Percentiles rank a stretch among this genome's conserved stretches.
These are phyloP conservation scores for Dissophora ornata DNA, from an alignment of 192 early-diverging fungal species.

Conservation along the genomic window DNA sequence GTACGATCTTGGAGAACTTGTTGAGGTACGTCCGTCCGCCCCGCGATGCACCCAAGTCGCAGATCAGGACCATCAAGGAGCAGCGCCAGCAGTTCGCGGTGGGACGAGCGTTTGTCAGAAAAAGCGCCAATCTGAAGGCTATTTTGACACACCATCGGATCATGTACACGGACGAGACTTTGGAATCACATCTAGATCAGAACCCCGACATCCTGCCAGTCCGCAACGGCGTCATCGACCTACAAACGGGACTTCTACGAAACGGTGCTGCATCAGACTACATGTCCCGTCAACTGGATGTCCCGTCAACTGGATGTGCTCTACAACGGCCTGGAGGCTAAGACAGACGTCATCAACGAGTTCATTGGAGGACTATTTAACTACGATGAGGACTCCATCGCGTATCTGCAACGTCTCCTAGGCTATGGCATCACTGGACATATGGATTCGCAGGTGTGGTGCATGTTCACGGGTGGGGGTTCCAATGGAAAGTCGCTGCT, in stretches of 20 bases:
- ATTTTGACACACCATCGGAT: constrained; percentile 2
- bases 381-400: background rate
- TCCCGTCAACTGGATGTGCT: constrained; percentile 7
- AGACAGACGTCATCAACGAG: background rate
- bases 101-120: background rate
- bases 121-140: background rate
- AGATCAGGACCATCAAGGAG: background rate
- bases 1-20: background rate
- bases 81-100: background rate
- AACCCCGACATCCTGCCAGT: constrained; percentile 4
- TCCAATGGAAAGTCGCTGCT: constrained; percentile 12
- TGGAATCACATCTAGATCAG: constrained; percentile 8
- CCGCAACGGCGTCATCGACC: constrained; percentile 4
- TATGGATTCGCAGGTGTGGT: background rate
- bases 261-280: constrained; percentile 4
- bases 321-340: constrained; percentile 4
- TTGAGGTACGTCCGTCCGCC: constrained; percentile 5
- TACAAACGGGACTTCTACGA: background rate
- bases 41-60: background rate
- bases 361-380: constrained; percentile 5
- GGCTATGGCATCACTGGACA: constrained; percentile 4
- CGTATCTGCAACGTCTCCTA: constrained; percentile 3
- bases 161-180: background rate
- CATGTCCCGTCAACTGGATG: no score
- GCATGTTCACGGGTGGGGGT: constrained; percentile 3